Conservation (phyloP, 1,284 basidiomycete genomes). For the Cutaneotrichosporon dermatis region DNA sequence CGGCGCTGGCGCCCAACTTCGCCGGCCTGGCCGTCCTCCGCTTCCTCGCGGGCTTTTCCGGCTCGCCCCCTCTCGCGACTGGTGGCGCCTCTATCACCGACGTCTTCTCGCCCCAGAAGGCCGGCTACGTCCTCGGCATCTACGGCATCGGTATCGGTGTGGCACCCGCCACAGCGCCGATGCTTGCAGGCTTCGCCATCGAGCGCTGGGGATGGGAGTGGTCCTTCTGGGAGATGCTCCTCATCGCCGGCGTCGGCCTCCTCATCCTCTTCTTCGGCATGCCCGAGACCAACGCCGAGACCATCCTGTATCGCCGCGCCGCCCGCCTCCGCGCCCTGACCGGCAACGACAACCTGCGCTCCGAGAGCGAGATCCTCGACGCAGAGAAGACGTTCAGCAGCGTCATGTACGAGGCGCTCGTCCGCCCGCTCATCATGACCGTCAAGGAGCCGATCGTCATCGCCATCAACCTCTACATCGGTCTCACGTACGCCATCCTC, state of each 20-base stretch:
- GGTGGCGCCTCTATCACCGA: constrained; percentile 65
- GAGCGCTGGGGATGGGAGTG: constrained; percentile 46
- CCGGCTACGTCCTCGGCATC: constrained; percentile 63
- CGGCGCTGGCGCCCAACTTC: constrained; percentile 39
- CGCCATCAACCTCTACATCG: constrained; percentile 34
- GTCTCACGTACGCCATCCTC: constrained; percentile 37
- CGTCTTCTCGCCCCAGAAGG: constrained; percentile 58
- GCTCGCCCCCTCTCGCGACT: constrained; percentile 30
- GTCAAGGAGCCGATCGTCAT: constrained; percentile 42
- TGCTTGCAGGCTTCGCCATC: constrained; percentile 51
- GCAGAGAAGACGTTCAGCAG: constrained; percentile 24
- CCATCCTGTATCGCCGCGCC: constrained; percentile 61
- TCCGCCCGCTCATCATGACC: constrained; percentile 40
- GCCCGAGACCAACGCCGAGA: constrained; percentile 63
- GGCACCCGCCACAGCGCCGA: constrained; percentile 50
- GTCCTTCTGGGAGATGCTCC: constrained; percentile 42
- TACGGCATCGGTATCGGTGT: constrained; percentile 53
- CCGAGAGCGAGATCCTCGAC: constrained; percentile 35
- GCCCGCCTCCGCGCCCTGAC: constrained; percentile 51
- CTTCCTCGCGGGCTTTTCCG: constrained; percentile 27
- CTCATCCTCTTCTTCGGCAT: constrained; percentile 58
- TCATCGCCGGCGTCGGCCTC: constrained; percentile 38
- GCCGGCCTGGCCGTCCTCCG: constrained; percentile 41
- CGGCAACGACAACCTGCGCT: constrained; percentile 47
- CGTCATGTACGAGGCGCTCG: constrained; percentile 37